phyloP scores from a whole-genome alignment of 768 basidiomycete species.

The Pleurotus pulmonarius region DNA sequence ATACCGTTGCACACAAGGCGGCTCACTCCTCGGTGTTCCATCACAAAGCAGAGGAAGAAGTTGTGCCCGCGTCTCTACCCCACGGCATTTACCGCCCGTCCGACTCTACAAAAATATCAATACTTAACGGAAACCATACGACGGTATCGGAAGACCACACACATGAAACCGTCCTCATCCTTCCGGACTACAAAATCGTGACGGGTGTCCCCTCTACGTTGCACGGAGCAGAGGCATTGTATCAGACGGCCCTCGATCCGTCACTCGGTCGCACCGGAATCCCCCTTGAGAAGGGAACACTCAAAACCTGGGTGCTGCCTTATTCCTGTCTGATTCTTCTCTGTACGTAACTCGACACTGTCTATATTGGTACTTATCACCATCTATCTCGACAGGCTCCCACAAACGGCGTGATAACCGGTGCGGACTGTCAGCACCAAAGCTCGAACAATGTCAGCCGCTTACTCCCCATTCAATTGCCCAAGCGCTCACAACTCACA shows the following conservation, averaged over 20 bases:
- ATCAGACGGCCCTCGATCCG: constrained; percentile 61
- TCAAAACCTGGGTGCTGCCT: constrained; percentile 78
- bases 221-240: constrained; percentile 68
- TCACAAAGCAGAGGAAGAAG: constrained; percentile 21
- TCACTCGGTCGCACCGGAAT: constrained; percentile 45
- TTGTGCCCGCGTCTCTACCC: constrained; percentile 20
- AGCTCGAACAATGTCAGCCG: constrained; percentile 67
- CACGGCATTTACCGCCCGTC: constrained; percentile 58
- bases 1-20: constrained; percentile 25
- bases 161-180: constrained; percentile 77
- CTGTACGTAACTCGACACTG: constrained; percentile 36
- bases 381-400: constrained; percentile 57
- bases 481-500: constrained; percentile 14
- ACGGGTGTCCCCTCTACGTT: constrained; percentile 62
- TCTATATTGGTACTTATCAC: background rate
- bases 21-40: constrained; percentile 12
- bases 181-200: constrained; percentile 90
- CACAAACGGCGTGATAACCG: constrained; percentile 92
- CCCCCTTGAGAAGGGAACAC: constrained; percentile 36
- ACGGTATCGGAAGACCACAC: constrained; percentile 63
- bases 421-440: constrained; percentile 83
- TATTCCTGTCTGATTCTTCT: constrained; percentile 88
- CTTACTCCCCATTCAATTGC: background rate
- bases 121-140: constrained; percentile 82
- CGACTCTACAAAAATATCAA: constrained; percentile 54